Conservation (phyloP, 305 asterid genomes). For the Salvia sclarea region DNA sequence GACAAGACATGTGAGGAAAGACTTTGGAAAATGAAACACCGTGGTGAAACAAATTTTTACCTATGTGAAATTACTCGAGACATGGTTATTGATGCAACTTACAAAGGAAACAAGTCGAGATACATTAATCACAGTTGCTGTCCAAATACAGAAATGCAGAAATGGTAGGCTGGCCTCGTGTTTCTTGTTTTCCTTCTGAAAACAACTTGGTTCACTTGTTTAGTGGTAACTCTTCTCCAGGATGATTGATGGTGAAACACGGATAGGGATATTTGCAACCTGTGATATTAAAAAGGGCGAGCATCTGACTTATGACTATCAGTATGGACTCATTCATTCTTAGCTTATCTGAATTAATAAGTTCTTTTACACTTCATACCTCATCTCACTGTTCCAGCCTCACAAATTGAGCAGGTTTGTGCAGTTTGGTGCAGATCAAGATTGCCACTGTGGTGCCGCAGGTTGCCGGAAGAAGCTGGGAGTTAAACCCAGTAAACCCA, state of each 20-base stretch:
- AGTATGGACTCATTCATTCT: constrained; percentile 54
- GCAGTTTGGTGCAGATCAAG: constrained; percentile 99
- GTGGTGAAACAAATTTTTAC: constrained; percentile 89
- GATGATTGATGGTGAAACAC: constrained; percentile 93
- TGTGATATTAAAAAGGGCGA: constrained; percentile 83
- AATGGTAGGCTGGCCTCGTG: constrained; percentile 57
- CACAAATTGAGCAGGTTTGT: constrained; percentile 89
- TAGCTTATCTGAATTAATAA: constrained; percentile 6
- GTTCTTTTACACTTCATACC: constrained; percentile 13
- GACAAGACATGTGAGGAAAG: constrained; percentile 97
- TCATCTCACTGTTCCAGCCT: constrained; percentile 39
- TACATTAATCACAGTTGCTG: constrained; percentile 96
- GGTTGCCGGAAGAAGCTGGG: constrained; percentile 88
- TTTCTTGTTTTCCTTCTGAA: constrained; percentile 18
- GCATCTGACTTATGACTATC: constrained; percentile 92
- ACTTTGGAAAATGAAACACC: constrained; percentile 96
- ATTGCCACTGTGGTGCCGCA: constrained; percentile 87
- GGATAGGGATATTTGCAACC: constrained; percentile 94
- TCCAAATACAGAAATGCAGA: constrained; percentile 98
- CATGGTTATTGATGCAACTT: constrained; percentile 98
- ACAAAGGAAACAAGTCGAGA: constrained; percentile 95
- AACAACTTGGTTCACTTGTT: constrained; percentile 21
- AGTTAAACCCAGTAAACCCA: constrained; percentile 69
- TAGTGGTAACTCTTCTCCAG: constrained; percentile 42
- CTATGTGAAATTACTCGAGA: constrained; percentile 93